Conservation (phyloP, 2,329 filamentous ascomycete genomes). For the Huntiella omanensis region DNA sequence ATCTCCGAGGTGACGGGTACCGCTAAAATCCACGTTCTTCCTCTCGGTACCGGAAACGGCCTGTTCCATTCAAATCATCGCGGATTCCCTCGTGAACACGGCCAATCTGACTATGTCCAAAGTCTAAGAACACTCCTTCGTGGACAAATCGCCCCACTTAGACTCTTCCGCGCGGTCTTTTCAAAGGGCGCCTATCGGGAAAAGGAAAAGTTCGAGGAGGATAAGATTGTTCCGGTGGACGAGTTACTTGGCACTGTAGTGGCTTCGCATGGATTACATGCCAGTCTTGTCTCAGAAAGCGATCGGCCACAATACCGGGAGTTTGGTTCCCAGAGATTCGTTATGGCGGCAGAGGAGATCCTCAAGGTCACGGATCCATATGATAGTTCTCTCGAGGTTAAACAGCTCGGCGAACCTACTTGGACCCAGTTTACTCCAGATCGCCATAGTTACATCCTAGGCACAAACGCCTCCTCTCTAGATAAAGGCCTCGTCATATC, state of each 20-base stretch:
- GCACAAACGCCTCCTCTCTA: constrained; percentile 59
- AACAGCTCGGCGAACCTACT: constrained; percentile 8
- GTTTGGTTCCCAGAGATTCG: constrained; percentile 60
- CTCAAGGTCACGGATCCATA: constrained; percentile 38
- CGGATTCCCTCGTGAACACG: constrained; percentile 26
- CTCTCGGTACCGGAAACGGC: constrained; percentile 47
- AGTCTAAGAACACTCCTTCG: constrained; percentile 38
- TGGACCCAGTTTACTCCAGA: constrained; percentile 12
- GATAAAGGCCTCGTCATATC: constrained; percentile 72
- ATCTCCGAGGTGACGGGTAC: constrained; percentile 8
- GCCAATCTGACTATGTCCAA: constrained; percentile 26
- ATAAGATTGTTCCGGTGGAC: constrained; percentile 16
- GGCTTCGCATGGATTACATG: constrained; percentile 77
- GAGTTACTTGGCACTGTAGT: constrained; percentile 61
- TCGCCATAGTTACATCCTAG: constrained; percentile 57
- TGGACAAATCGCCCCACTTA: constrained; percentile 36
- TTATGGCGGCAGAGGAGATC: constrained; percentile 64
- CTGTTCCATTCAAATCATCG: constrained; percentile 44
- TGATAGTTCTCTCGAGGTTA: constrained; percentile 23
- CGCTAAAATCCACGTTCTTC: constrained; percentile 34
- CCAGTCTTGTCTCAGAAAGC: constrained; percentile 73
- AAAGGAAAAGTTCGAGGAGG: constrained; percentile 15
- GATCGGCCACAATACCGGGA: constrained; percentile 67
- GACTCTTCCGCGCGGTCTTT: constrained; percentile 43
- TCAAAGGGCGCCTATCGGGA: constrained; percentile 35